A percentile compares a stretch with the other conserved stretches of the same genome.
Conservation (phyloP, 192 early-diverging fungal genomes). For the Backusella tuberculispora region DNA sequence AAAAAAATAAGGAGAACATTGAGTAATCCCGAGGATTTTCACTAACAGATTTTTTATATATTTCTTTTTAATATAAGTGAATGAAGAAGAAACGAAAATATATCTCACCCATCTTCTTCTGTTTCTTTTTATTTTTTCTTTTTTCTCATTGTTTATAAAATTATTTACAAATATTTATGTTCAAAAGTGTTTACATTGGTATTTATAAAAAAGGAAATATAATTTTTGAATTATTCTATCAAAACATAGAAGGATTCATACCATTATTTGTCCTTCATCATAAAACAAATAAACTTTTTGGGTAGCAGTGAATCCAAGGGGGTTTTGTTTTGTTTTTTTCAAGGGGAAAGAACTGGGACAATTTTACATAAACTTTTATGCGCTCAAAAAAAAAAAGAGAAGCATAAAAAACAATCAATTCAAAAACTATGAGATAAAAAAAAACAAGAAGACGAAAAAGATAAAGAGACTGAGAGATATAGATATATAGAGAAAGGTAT, state of each 20-base stretch:
- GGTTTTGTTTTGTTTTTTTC: too few relatives aligned
- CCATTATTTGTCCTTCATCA: background rate
- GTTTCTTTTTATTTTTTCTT: too few relatives aligned
- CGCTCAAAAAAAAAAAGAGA: background rate
- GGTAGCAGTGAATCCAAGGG: background rate
- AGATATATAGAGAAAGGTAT: background rate
- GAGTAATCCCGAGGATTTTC: background rate
- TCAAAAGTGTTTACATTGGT: too few relatives aligned
- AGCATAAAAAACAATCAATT: background rate
- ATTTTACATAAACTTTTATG: too few relatives aligned
- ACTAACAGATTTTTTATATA: background rate
- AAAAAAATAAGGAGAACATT: background rate
- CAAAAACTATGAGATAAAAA: background rate
- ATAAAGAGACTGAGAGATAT: background rate
- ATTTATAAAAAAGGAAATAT: too few relatives aligned
- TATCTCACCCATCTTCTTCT: too few relatives aligned
- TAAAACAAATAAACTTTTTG: slow-evolving; percentile 10
- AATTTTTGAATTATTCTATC: background rate
- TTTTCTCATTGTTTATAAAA: too few relatives aligned
- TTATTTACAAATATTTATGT: too few relatives aligned
- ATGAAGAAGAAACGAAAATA: too few relatives aligned
- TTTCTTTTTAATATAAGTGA: too few relatives aligned
- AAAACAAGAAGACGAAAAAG: background rate
- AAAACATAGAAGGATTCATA: background rate
- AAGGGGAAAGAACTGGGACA: too few relatives aligned